Percentiles rank a stretch among this genome's conserved stretches.
phyloP scores from a whole-genome alignment of 371 early-diverging fungal genomes.

The Mortierella sp. region DNA sequence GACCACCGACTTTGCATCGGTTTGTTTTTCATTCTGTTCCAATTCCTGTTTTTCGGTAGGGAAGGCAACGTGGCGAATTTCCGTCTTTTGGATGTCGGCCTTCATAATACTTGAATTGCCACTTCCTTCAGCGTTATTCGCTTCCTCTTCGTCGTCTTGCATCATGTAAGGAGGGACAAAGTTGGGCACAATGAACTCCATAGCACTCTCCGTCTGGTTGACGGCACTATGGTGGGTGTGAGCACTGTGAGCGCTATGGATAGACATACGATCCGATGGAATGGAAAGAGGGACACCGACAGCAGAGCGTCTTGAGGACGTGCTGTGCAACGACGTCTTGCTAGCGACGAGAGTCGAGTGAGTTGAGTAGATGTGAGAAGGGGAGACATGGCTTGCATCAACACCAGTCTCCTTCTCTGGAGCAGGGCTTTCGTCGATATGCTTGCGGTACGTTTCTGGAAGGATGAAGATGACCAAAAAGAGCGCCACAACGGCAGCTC shows the following conservation, averaged over 20 bases:
- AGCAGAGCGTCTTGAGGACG: conserved; percentile 1
- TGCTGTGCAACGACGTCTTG: conserved; percentile 23
- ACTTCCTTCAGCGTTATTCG: background rate
- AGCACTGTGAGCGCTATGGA: conserved; percentile 13
- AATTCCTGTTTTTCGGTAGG: conserved; percentile 9
- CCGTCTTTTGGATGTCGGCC: background rate
- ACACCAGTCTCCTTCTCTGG: background rate
- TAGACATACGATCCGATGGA: conserved; percentile 16
- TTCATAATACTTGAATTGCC: background rate
- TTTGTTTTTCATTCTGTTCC: background rate
- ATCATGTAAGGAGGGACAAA: conserved; percentile 23
- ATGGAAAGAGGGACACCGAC: background rate
- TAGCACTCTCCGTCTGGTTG: conserved; percentile 20
- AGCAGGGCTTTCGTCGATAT: conserved; percentile 24
- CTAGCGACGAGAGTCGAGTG: conserved; percentile 47
- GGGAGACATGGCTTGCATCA: conserved; percentile 4
- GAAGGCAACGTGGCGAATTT: conserved; percentile 30
- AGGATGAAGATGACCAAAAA: conserved; percentile 62
- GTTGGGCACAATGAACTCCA: conserved; percentile 39
- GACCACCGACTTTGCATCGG: background rate
- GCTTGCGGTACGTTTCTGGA: conserved; percentile 70
- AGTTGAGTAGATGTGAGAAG: conserved; percentile 30
- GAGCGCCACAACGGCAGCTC: conserved; percentile 62
- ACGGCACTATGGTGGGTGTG: conserved; percentile 7
- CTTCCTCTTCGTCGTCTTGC: conserved; percentile 9